These are phyloP conservation scores for Vaccinium macrocarpon DNA, from an alignment of 148 eudicot species.

Conservation along the genomic window DNA sequence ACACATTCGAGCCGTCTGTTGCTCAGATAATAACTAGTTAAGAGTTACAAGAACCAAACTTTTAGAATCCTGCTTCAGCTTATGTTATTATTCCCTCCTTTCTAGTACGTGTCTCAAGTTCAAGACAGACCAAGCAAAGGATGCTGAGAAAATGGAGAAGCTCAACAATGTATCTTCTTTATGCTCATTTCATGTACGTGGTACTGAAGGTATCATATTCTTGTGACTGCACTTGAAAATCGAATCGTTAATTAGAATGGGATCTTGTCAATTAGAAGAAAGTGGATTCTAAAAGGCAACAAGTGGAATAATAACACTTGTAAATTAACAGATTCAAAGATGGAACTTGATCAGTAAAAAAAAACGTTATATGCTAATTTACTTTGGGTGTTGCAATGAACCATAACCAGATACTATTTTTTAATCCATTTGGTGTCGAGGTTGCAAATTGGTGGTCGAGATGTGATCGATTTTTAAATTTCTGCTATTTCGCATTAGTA, in stretches of 20 bases:
- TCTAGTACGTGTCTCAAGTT: constrained; percentile 66
- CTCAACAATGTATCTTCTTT: constrained; percentile 76
- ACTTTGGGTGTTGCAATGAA: background rate
- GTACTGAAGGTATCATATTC: constrained; percentile 68
- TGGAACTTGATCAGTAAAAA: background rate
- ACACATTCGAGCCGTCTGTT: too few species aligned
- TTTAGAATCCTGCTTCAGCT: background rate
- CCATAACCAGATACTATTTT: background rate
- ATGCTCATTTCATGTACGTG: constrained; percentile 85
- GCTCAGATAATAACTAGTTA: background rate
- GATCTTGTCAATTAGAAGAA: constrained; percentile 4
- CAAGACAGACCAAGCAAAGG: constrained; percentile 90
- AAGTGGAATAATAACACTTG: background rate
- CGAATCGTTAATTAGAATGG: background rate
- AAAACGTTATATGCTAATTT: background rate
- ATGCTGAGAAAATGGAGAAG: constrained; percentile 97
- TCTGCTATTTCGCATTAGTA: too few species aligned
- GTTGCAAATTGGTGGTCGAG: too few species aligned
- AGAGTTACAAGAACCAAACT: background rate
- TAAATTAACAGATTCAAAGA: background rate
- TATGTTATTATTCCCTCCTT: constrained; percentile 2
- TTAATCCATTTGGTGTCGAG: background rate
- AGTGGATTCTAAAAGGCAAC: background rate
- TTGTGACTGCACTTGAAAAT: background rate
- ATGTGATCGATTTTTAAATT: too few species aligned